Base-by-base conservation (phyloP, 768 basidiomycete species). In the Lactifluus subvellereus region DNA sequence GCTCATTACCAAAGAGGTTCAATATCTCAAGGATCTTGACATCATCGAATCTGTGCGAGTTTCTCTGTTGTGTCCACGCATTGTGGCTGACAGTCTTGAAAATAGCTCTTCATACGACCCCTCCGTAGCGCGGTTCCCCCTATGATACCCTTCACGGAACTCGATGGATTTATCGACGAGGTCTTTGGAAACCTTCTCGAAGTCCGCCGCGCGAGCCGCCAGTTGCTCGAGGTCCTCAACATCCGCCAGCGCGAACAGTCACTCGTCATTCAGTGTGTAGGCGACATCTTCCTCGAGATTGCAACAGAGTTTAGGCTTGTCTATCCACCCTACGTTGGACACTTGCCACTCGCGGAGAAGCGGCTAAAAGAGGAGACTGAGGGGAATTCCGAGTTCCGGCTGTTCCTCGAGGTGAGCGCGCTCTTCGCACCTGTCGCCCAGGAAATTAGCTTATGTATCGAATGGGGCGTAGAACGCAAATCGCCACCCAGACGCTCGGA, bases 131-230 rank as follows among this genome's bases (percentile, higher is more conserved):
- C 79, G 66, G 76, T 74, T 16, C 86, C 87, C 75, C 66, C 78
- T 0, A 77, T 88, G 61, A 82, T 88, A 67, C 75, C 79, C 5
- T 74, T 78, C 4, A 70, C 80, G 30, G 78, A 83, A 37, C 74
- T 96, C 7, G 88, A 91, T 37, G 84, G 87, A 38, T 96, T 98
- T 73, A 86, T 97, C 54, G 89, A 91, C 49, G 88, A 91, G 38
- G 87, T 95, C 4, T 95, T 98, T 66, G 86, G 89, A 54, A 97
- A 97, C 71, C 85, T 95, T 45, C 78, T 89, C 5, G 91, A 92
- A 64, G 77, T 98, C n/a, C 83, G 91, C 18, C 88, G 90, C 71
- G 88, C 89, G 70, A 92, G 89, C 69, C 80, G 85, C 35, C 81
- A 85, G 11, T 78, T 97, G n/a, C 79, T 98, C 16, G 91, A 95